Conservation (phyloP, 1,139 yeast genomes). For the Scheffersomyces quercinus region DNA sequence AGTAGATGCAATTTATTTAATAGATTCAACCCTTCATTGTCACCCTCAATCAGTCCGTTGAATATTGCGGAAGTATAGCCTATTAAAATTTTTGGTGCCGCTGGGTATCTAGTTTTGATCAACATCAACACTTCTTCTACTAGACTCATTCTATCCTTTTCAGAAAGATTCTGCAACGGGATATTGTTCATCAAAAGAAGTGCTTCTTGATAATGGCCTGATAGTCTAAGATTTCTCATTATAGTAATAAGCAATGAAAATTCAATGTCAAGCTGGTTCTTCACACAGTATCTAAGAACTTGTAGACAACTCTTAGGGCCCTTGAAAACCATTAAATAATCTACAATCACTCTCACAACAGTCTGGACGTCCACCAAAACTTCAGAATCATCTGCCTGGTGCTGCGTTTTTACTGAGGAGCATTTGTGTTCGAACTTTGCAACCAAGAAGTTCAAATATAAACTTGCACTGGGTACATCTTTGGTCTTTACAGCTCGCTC, state of each 20-base stretch:
- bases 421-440: constrained; percentile 37
- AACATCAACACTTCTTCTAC: constrained; percentile 34
- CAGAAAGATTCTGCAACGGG: constrained; percentile 21
- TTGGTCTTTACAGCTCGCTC: constrained; percentile 23
- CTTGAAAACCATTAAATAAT: constrained; percentile 40
- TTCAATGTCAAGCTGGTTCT: constrained; percentile 27
- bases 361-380: constrained; percentile 25
- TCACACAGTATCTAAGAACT: constrained; percentile 35
- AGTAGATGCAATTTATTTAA: constrained; percentile 29
- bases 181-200: constrained; percentile 35
- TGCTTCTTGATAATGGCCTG: constrained; percentile 37
- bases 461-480: constrained; percentile 33
- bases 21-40: constrained; percentile 15
- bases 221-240: constrained; percentile 29
- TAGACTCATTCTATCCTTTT: constrained; percentile 19
- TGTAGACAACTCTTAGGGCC: constrained; percentile 34
- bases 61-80: constrained; percentile 41
- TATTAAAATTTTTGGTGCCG: constrained; percentile 35
- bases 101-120: constrained; percentile 30
- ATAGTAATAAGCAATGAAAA: constrained; percentile 27
- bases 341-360: constrained; percentile 28
- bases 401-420: constrained; percentile 8
- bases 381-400: constrained; percentile 14
- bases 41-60: constrained; percentile 8
- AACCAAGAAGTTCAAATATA: constrained; percentile 38